Conservation (phyloP, 139 green algal species). For the Zygnema circumcarinatum region DNA sequence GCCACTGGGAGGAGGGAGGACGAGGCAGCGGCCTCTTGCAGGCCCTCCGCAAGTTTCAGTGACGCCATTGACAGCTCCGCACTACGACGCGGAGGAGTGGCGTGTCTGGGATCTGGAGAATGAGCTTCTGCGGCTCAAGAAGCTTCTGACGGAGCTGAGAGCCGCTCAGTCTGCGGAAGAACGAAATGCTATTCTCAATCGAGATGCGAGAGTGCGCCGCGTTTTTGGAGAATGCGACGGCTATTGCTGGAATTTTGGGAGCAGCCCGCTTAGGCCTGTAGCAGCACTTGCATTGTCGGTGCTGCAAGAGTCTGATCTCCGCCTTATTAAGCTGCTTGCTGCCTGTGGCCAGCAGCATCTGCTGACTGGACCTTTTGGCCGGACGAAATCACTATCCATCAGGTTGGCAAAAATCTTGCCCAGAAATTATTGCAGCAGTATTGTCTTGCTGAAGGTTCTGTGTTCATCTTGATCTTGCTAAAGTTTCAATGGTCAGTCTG, state of each 20-base stretch:
- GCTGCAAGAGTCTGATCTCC: slow-evolving; percentile 27
- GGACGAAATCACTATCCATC: slow-evolving; percentile 71
- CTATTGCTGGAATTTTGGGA: neutral
- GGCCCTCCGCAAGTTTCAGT: neutral
- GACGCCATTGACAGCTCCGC: neutral
- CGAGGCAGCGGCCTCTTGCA: neutral
- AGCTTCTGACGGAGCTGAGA: neutral
- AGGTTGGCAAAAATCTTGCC: too few species aligned
- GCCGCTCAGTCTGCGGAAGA: neutral
- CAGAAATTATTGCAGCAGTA: too few species aligned
- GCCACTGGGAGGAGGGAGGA: too few species aligned
- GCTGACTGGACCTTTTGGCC: slow-evolving; percentile 64
- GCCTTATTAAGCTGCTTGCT: slow-evolving; percentile 46
- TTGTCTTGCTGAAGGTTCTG: too few species aligned
- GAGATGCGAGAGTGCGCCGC: neutral
- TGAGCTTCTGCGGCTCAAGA: neutral
- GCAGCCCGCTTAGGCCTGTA: neutral
- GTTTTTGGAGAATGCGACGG: too few species aligned
- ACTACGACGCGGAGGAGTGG: neutral
- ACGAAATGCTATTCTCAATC: neutral
- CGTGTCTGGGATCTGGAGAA: neutral
- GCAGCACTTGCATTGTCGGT: neutral
- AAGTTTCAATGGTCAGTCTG: too few species aligned
- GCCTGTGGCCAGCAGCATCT: slow-evolving; percentile 51
- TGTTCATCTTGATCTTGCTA: too few species aligned